phyloP scores from a whole-genome alignment of 2,329 filamentous ascomycete genomes.

The Colletotrichum gloeosporioides region DNA sequence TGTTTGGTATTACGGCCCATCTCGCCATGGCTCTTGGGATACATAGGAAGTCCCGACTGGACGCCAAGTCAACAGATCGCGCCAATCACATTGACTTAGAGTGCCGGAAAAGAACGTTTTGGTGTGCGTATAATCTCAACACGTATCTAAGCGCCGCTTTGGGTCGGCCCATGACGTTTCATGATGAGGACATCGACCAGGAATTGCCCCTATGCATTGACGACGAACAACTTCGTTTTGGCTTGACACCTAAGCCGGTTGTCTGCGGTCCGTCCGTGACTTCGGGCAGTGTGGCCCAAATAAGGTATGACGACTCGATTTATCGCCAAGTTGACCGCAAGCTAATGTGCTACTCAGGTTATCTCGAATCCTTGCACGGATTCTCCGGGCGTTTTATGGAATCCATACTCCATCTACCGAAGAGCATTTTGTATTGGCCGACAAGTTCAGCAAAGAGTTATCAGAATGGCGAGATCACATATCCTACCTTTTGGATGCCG shows the following conservation, averaged over 20 bases:
- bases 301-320: slow-evolving; percentile 30
- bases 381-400: slow-evolving; percentile 38
- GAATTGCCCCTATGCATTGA: slow-evolving; percentile 60
- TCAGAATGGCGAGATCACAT: slow-evolving; percentile 37
- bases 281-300: slow-evolving; percentile 37
- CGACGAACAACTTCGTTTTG: slow-evolving; percentile 41
- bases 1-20: slow-evolving; percentile 46
- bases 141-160: slow-evolving; percentile 68
- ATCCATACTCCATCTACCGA: slow-evolving; percentile 35
- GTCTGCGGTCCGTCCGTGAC: slow-evolving; percentile 27
- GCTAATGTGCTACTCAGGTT: slow-evolving; percentile 25
- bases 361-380: slow-evolving; percentile 36
- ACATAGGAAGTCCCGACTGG: not conserved
- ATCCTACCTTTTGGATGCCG: slow-evolving; percentile 41
- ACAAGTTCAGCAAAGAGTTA: slow-evolving; percentile 32
- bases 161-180: slow-evolving; percentile 64
- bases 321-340: not conserved
- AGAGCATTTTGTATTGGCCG: slow-evolving; percentile 28
- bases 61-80: not conserved
- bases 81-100: slow-evolving; percentile 37
- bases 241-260: not conserved
- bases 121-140: slow-evolving; percentile 69
- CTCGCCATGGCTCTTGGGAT: slow-evolving; percentile 37
- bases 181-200: slow-evolving; percentile 70
- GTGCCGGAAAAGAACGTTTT: slow-evolving; percentile 56